Evolutionary conservation across 306 rosid genomes (phyloP).

Genomic region (Astragalus glycyphyllos): DNA sequence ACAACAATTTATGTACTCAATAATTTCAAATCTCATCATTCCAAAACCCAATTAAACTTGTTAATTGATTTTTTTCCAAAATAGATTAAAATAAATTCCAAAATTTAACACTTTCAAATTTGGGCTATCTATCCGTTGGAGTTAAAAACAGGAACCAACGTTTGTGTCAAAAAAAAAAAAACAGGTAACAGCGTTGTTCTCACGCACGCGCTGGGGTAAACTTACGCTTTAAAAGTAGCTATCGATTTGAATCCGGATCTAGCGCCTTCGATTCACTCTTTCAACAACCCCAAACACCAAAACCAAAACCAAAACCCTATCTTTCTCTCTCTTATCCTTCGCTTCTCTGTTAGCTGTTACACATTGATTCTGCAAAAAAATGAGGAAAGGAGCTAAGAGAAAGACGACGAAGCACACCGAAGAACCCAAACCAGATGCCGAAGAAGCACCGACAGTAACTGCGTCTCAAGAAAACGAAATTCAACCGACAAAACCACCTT

Average conservation of each 20-base stretch:
- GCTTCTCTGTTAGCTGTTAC: not conserved
- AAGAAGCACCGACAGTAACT: not conserved
- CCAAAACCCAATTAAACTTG: no score
- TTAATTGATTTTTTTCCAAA: no score
- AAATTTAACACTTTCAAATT: no score
- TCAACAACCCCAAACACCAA: constrained; percentile 18
- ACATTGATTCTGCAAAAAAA: constrained; percentile 23
- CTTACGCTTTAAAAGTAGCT: not conserved
- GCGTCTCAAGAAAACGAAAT: constrained; percentile 31
- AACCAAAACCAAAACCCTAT: constrained; percentile 60
- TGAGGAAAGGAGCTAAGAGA: constrained; percentile 68
- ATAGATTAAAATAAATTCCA: no score
- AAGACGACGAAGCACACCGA: constrained; percentile 46
- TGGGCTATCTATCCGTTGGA: no score
- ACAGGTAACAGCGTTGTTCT: not conserved
- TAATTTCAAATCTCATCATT: no score
- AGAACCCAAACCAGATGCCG: constrained; percentile 38
- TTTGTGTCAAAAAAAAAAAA: no score
- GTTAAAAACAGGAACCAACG: no score
- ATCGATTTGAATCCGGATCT: constrained; percentile 56
- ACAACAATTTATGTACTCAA: no score
- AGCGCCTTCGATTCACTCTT: constrained; percentile 53
- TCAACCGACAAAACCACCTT: constrained; percentile 38
- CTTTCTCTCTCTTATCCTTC: not conserved
- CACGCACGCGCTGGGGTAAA: constrained; percentile 1